phyloP scores from a whole-genome alignment of 768 basidiomycete species.

The Termitomyces sp. region DNA sequence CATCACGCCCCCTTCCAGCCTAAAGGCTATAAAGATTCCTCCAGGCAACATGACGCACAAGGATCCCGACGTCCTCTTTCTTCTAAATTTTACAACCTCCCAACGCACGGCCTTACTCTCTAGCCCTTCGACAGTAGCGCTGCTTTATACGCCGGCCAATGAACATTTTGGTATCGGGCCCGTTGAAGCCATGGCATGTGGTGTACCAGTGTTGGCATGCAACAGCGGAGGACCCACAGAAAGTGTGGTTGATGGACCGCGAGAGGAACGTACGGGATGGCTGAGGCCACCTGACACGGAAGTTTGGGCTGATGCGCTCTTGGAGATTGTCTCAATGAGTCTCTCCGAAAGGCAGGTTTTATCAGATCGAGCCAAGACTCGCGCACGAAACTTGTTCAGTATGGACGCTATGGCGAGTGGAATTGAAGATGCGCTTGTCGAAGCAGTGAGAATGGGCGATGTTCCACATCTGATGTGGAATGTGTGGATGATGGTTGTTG shows the following conservation, averaged over 20 bases:
- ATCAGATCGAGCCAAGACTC: slow-evolving; percentile 45
- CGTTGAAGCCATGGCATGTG: slow-evolving; percentile 90
- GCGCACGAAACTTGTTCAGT: slow-evolving; percentile 67
- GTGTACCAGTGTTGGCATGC: slow-evolving; percentile 85
- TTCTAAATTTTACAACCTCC: slow-evolving; percentile 84
- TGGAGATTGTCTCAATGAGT: slow-evolving; percentile 48
- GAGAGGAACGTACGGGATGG: slow-evolving; percentile 67
- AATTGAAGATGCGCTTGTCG: slow-evolving; percentile 48
- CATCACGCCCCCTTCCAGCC: slow-evolving; percentile 42
- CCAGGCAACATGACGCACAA: slow-evolving; percentile 30
- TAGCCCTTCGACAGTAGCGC: slow-evolving; percentile 56
- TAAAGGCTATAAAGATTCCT: slow-evolving; percentile 28
- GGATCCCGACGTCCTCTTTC: slow-evolving; percentile 69
- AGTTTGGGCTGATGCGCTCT: slow-evolving; percentile 68
- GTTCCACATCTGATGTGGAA: slow-evolving; percentile 8
- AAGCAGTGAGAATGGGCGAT: slow-evolving; percentile 54
- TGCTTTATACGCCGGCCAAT: slow-evolving; percentile 91
- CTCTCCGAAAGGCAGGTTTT: slow-evolving; percentile 41
- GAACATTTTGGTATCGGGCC: slow-evolving; percentile 99
- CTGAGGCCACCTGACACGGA: slow-evolving; percentile 56
- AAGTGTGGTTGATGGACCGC: slow-evolving; percentile 47
- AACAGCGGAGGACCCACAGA: slow-evolving; percentile 89
- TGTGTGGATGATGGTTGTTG: slow-evolving; percentile 23
- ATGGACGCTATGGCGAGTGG: slow-evolving; percentile 68
- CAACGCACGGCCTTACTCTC: slow-evolving; percentile 83